A percentile compares a stretch with the other conserved stretches of the same genome.
phyloP scores from a whole-genome alignment of 441 rosid species.

The Pelargonium australe region DNA sequence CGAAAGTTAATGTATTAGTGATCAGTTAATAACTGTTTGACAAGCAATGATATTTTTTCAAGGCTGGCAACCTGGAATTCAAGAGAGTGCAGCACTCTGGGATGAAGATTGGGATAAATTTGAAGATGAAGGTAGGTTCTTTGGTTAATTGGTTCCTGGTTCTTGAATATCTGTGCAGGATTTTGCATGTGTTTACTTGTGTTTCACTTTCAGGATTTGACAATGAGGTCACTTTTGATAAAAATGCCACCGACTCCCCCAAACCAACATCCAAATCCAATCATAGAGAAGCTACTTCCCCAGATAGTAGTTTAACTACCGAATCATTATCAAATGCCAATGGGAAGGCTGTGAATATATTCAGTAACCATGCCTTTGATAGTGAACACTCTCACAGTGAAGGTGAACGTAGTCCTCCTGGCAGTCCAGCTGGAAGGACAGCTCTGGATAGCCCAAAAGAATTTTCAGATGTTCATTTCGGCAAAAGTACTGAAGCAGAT shows the following conservation, averaged over 20 bases:
- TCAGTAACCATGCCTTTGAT: constrained; percentile 41
- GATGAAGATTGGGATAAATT: constrained; percentile 99
- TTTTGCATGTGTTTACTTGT: constrained; percentile 15
- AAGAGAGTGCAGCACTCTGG: constrained; percentile 81
- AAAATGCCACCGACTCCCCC: constrained; percentile 24
- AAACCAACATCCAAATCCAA: constrained; percentile 30
- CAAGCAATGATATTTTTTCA: no score
- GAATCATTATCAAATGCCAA: constrained; percentile 47
- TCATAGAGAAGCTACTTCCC: constrained; percentile 43
- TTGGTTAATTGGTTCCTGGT: constrained; percentile 10
- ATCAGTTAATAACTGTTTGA: no score
- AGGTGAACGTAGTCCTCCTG: constrained; percentile 86
- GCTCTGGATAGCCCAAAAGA: constrained; percentile 51
- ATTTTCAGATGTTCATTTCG: constrained; percentile 50
- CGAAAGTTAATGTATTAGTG: no score
- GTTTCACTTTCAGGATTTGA: constrained; percentile 58
- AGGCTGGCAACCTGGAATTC: constrained; percentile 90
- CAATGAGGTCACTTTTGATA: constrained; percentile 68
- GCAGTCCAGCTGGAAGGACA: constrained; percentile 60
- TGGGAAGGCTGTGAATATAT: constrained; percentile 41
- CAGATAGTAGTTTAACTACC: constrained; percentile 47
- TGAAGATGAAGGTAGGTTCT: constrained; percentile 77
- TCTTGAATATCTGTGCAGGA: constrained; percentile 5
- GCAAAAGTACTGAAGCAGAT: constrained; percentile 59
- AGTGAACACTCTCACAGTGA: constrained; percentile 67